Conservation (phyloP, 176 grass and related monocot genomes). For the Aegilops tauschii region DNA sequence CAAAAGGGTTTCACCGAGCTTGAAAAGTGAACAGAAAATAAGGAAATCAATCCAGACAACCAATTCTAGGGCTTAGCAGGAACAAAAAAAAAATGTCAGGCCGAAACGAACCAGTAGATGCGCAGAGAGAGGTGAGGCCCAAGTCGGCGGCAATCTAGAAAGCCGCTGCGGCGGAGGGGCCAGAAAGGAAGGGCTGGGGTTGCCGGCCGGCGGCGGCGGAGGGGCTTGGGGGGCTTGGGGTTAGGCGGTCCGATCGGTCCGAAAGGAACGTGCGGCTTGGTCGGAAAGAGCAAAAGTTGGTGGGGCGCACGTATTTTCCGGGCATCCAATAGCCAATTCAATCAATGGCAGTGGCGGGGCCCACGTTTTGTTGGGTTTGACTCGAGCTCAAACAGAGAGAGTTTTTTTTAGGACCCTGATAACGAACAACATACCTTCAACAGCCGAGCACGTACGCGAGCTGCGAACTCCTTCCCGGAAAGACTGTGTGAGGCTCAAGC, state of each 20-base stretch:
- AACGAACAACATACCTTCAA: too few relatives aligned
- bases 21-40: not conserved
- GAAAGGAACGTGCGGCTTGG: conserved; percentile 17
- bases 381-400: too few relatives aligned
- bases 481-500: too few relatives aligned
- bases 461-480: too few relatives aligned
- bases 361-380: too few relatives aligned
- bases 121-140: not conserved
- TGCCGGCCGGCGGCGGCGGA: not conserved
- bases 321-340: not conserved
- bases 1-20: not conserved
- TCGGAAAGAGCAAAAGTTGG: conserved; percentile 8
- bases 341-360: too few relatives aligned
- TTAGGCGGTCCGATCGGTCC: conserved; percentile 11
- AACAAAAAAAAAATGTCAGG: not conserved
- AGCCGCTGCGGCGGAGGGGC: not conserved
- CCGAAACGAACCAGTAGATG: not conserved
- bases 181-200: not conserved
- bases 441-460: too few relatives aligned
- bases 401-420: too few relatives aligned
- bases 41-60: not conserved
- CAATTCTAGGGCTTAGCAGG: conserved; percentile 7
- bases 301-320: conserved; percentile 25
- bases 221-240: not conserved
- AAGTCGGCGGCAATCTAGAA: not conserved